phyloP scores from a whole-genome alignment of 768 basidiomycete genomes.

The Calocybe gangraenosa region DNA sequence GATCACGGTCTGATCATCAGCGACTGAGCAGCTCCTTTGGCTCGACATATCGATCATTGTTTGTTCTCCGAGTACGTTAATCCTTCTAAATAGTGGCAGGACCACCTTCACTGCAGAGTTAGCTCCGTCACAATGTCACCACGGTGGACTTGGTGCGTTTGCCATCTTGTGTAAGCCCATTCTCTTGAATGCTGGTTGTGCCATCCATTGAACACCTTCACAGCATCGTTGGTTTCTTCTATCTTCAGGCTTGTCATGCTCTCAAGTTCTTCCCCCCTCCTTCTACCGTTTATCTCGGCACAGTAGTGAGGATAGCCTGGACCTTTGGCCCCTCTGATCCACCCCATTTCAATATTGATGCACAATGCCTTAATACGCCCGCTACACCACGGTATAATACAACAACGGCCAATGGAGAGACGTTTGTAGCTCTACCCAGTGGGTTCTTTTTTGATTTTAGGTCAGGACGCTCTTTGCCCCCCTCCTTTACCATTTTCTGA shows the following conservation, averaged over 20 bases:
- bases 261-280: conserved; percentile 4
- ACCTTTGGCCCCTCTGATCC: background rate
- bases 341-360: background rate
- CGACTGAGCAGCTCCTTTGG: no score
- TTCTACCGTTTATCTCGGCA: conserved; percentile 7
- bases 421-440: background rate
- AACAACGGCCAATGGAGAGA: background rate
- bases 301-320: background rate
- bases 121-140: background rate
- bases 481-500: background rate
- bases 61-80: no score
- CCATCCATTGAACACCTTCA: background rate
- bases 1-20: no score
- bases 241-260: background rate
- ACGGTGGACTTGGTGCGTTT: background rate
- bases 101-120: no score
- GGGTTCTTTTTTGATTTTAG: conserved; percentile 1
- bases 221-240: background rate
- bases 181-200: background rate
- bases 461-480: background rate
- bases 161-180: background rate
- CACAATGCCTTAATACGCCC: background rate
- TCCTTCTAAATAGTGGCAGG: no score
- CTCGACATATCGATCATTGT: no score
- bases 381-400: background rate